A percentile compares a stretch with the other conserved stretches of the same genome.
Conservation (phyloP, 1,139 yeast genomes). For the Yamadazyma triangularis region DNA sequence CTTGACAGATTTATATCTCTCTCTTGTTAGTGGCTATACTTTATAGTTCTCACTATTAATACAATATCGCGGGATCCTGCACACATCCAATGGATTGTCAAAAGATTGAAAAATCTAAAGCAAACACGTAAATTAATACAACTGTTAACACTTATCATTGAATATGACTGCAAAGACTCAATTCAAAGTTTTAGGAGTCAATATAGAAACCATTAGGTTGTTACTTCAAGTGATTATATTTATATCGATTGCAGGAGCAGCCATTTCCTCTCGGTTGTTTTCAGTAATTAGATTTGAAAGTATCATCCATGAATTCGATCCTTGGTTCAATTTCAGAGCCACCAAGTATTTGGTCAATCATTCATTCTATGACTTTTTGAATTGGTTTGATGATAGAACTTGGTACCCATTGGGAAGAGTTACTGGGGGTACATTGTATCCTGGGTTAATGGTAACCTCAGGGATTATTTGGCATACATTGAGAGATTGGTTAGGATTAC, state of each 20-base stretch:
- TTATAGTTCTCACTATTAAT: too few relatives aligned
- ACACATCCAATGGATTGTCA: too few relatives aligned
- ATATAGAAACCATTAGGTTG: conserved; percentile 38
- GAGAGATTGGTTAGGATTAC: conserved; percentile 61
- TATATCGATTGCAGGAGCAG: conserved; percentile 79
- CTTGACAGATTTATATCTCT: too few relatives aligned
- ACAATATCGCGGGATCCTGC: too few relatives aligned
- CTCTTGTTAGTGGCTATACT: too few relatives aligned
- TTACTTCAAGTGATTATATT: conserved; percentile 63
- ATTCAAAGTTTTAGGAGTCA: conserved; percentile 30
- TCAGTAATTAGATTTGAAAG: conserved; percentile 86
- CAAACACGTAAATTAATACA: neutral
- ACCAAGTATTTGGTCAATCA: conserved; percentile 82
- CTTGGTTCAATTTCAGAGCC: conserved; percentile 98
- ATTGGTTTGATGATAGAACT: conserved; percentile 98
- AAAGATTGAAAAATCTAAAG: neutral
- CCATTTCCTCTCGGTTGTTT: conserved; percentile 79
- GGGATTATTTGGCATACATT: conserved; percentile 81
- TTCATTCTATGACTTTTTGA: conserved; percentile 84
- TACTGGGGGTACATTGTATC: conserved; percentile 97
- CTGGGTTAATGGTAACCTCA: conserved; percentile 97
- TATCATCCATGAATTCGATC: conserved; percentile 97
- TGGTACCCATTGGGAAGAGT: conserved; percentile 99
- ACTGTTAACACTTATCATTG: too few relatives aligned
- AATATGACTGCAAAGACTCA: conserved; percentile 8